A percentile compares a stretch with the other conserved stretches of the same genome.
Evolutionary conservation across 176 grass and related monocot species (phyloP).

Genomic region (Eleusine indica): DNA sequence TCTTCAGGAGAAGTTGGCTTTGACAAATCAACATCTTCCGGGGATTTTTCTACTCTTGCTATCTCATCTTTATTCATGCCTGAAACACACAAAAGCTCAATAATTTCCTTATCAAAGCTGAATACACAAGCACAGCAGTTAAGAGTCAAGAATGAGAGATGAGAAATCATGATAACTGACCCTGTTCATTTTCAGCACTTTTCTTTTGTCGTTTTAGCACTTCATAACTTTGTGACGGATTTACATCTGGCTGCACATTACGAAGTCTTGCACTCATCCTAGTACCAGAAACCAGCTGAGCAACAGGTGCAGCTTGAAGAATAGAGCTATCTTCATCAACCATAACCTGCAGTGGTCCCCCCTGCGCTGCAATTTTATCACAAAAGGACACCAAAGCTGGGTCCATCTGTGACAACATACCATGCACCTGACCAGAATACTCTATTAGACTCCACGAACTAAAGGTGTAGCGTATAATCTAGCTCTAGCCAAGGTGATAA

Average conservation of each 20-base stretch:
- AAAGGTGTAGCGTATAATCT: not conserved
- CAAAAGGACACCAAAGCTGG: conserved; percentile 89
- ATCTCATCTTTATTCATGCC: conserved; percentile 55
- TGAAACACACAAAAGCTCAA: conserved; percentile 37
- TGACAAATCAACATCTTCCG: conserved; percentile 58
- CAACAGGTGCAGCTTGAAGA: conserved; percentile 74
- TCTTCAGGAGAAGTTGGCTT: conserved; percentile 52
- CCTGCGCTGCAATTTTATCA: conserved; percentile 88
- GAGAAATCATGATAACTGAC: conserved; percentile 46
- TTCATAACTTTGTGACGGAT: conserved; percentile 79
- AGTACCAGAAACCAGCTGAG: conserved; percentile 69
- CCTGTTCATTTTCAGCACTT: conserved; percentile 66
- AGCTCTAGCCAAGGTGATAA: conserved; percentile 17
- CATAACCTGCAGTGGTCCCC: conserved; percentile 57
- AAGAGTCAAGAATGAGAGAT: not conserved
- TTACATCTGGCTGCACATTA: conserved; percentile 89
- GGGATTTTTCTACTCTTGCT: conserved; percentile 46
- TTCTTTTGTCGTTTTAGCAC: conserved; percentile 79
- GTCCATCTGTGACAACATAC: conserved; percentile 99
- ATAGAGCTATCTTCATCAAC: conserved; percentile 62
- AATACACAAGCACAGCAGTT: not conserved
- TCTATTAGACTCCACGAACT: conserved; percentile 11
- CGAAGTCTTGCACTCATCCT: conserved; percentile 90
- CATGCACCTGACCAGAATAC: conserved; percentile 65
- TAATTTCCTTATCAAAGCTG: not conserved